Base-by-base conservation (phyloP, 2,329 filamentous ascomycete genomes). In the Purpureocillium lavendulum region DNA sequence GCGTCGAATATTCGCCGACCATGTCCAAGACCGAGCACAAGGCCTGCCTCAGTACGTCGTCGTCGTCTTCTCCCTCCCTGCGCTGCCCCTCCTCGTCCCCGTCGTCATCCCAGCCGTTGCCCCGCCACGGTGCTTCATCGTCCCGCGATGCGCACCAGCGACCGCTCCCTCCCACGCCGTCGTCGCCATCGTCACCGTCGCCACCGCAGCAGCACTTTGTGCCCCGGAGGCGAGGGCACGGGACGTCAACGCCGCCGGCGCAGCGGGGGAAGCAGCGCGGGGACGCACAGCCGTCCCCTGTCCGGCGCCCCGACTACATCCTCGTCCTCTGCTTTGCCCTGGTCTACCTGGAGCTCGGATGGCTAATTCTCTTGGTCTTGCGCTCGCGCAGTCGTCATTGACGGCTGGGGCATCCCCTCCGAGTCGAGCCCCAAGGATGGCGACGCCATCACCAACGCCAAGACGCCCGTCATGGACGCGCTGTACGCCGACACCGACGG, bases 391-490 rank as follows among this genome's bases (percentile, higher is more conserved):
- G 84, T 98, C 77, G 92, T 97, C 68, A 98, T 98, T 73, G 92
- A 98, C 70, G 92, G 92, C 59, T 98, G 92, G 92, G 92, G 92
- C 59, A 79, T 97, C 56, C 78, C 89, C 55, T 80, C 80, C 48
- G 82, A 83, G 50, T 69, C 81, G 43, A 94, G 88, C 41, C 85
- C 84, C 55, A 84, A 86, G 57, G 65, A 94, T 65, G 90, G 92
- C 65, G 90, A 98, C 71, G 92, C 92, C 59, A 97, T 98, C 62
- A 82, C 89, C 53, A 86, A 86, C 48, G 92, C 90, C 52, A 75
- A 95, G 50, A 97, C 92, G 42, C 92, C 92, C 35, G 79, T 84
- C 61, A 98, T 98, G 92, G 90, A 96, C 65, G 80, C 78, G 45
- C 89, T 98, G 62, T 85, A 82, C 58, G 80, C 84, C 64, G 84